phyloP scores from a whole-genome alignment of 805 yeast species.

The Tetrapisispora iriomotensis region DNA sequence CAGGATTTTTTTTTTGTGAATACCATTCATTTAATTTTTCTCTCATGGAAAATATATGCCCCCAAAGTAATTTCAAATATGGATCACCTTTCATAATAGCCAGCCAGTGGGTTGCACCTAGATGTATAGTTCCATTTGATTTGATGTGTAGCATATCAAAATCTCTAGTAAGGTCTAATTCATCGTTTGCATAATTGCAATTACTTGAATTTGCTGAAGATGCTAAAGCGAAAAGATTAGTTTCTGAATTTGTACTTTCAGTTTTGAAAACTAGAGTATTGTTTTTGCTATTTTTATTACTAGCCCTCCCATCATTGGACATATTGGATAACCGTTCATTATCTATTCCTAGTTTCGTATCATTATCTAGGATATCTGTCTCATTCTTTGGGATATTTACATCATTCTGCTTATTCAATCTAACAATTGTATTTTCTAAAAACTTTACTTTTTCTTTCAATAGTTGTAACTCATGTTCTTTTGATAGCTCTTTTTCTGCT shows the following conservation, averaged over 20 bases:
- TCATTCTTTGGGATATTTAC: not conserved
- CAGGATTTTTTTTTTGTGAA: conserved; percentile 12
- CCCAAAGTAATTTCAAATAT: conserved; percentile 45
- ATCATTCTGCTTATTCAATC: conserved; percentile 4
- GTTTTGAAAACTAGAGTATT: not conserved
- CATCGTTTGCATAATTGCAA: conserved; percentile 16
- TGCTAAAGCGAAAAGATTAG: not conserved
- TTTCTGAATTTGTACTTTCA: not conserved
- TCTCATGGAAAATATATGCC: conserved; percentile 35
- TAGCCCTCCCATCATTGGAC: too few relatives aligned
- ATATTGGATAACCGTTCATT: too few relatives aligned
- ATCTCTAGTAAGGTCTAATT: conserved; percentile 32
- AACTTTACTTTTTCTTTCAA: conserved; percentile 47
- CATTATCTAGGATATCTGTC: not conserved
- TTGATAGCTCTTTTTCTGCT: conserved; percentile 39
- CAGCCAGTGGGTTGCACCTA: conserved; percentile 50
- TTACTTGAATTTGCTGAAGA: not conserved
- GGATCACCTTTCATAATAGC: conserved; percentile 52
- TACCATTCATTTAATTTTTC: conserved; percentile 30
- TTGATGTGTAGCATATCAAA: conserved; percentile 37
- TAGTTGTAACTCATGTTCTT: conserved; percentile 38
- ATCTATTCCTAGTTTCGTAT: too few relatives aligned
- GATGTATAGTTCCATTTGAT: conserved; percentile 34
- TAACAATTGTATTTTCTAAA: conserved; percentile 38
- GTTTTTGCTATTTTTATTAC: too few relatives aligned